A percentile compares a stretch with the other conserved stretches of the same genome.
Conservation (phyloP, 306 rosid species). For the Coriaria nepalensis region DNA sequence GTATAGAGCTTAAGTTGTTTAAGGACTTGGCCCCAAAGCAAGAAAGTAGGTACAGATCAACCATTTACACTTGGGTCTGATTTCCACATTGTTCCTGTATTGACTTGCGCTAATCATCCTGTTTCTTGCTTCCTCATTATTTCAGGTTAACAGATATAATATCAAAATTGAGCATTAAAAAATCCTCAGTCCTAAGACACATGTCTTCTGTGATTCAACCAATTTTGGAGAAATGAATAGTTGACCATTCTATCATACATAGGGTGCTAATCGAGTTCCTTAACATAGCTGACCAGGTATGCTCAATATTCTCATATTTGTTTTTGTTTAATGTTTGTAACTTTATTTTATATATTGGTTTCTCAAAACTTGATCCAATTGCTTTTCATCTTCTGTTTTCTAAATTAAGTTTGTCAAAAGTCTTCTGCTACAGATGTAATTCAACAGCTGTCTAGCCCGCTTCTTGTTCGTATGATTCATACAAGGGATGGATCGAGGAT, state of each 20-base stretch:
- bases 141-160: constrained; percentile 66
- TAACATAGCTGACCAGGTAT: constrained; percentile 73
- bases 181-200: constrained; percentile 65
- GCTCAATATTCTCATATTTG: constrained; percentile 2
- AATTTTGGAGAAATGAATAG: constrained; percentile 89
- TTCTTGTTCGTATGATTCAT: constrained; percentile 71
- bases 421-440: constrained; percentile 70
- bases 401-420: constrained; percentile 38
- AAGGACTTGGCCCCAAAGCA: constrained; percentile 57
- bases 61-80: neutral
- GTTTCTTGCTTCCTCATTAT: constrained; percentile 13
- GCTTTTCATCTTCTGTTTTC: constrained; percentile 15
- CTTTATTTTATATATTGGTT: too few relatives aligned
- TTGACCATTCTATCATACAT: constrained; percentile 88
- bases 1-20: constrained; percentile 69
- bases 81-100: constrained; percentile 1
- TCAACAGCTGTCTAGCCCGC: constrained; percentile 65
- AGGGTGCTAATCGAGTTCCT: constrained; percentile 65
- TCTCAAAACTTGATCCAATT: neutral
- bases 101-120: constrained; percentile 1
- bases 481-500: constrained; percentile 80
- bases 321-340: too few relatives aligned
- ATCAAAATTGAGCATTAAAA: constrained; percentile 61
- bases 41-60: constrained; percentile 68
- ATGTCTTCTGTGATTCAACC: constrained; percentile 76